These are phyloP conservation scores for Russula olivacea DNA, from an alignment of 768 basidiomycete genomes.

Conservation along the genomic window DNA sequence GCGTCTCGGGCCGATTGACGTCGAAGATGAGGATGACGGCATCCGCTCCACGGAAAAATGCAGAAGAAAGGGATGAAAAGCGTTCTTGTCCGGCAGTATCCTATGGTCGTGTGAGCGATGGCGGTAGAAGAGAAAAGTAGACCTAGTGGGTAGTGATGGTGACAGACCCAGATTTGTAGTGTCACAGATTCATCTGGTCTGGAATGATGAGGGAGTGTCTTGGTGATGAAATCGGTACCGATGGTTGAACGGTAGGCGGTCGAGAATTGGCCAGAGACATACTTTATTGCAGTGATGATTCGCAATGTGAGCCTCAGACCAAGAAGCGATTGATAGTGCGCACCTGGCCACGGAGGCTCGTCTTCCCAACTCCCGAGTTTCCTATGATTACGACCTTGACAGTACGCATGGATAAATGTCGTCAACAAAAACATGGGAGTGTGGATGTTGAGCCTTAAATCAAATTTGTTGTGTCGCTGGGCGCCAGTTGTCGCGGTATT, in stretches of 20 bases:
- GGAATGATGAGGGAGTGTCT: constrained; percentile 58
- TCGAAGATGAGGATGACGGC: constrained; percentile 80
- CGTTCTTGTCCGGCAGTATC: constrained; percentile 88
- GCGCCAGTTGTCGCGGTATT: background rate
- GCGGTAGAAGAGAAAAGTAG: background rate
- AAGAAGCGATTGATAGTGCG: constrained; percentile 25
- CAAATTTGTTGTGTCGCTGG: background rate
- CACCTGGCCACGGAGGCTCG: constrained; percentile 70
- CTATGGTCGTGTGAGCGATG: constrained; percentile 33
- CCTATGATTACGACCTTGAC: constrained; percentile 81
- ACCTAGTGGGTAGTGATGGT: background rate
- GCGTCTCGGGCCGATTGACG: constrained; percentile 58
- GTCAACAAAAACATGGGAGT: background rate
- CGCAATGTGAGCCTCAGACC: background rate
- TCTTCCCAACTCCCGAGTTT: constrained; percentile 80
- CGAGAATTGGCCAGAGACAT: constrained; percentile 70
- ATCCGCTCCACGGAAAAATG: no score
- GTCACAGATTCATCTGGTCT: constrained; percentile 51
- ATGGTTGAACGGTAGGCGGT: constrained; percentile 79
- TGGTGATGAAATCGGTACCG: constrained; percentile 83
- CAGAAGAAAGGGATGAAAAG: constrained; percentile 76
- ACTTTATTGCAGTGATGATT: constrained; percentile 39
- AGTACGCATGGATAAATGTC: constrained; percentile 47
- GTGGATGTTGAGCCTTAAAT: no score
- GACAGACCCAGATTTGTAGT: constrained; percentile 61